Evolutionary conservation across 2,329 filamentous ascomycete genomes (phyloP).

Genomic region (Pestalotiopsis sp.): DNA sequence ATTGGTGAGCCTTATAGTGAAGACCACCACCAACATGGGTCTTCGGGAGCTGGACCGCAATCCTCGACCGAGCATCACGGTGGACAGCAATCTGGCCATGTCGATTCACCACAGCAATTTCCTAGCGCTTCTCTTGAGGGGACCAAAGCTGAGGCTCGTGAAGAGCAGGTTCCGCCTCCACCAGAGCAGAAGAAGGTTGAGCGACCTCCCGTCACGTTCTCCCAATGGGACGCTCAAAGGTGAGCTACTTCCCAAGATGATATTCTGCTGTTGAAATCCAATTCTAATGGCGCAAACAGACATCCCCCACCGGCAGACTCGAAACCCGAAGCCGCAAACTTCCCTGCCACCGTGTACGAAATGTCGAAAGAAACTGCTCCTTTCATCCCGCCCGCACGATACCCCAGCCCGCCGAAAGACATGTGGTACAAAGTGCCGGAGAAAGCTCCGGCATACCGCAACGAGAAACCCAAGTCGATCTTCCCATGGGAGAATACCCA

Average conservation of each 20-base stretch:
- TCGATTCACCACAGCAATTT: conserved; percentile 22
- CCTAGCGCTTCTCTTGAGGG: conserved; percentile 38
- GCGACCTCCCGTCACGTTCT: conserved; percentile 30
- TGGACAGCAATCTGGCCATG: conserved; percentile 18
- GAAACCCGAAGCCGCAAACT: conserved; percentile 81
- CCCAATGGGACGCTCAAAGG: conserved; percentile 57
- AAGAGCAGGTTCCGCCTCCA: conserved; percentile 42
- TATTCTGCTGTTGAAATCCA: not conserved
- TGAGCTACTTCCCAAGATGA: conserved; percentile 28
- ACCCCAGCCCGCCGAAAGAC: conserved; percentile 81
- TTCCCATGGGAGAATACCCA: conserved; percentile 88
- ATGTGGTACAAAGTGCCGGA: conserved; percentile 88
- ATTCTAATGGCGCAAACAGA: conserved; percentile 40
- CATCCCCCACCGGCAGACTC: conserved; percentile 67
- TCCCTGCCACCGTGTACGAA: conserved; percentile 76
- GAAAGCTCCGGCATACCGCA: conserved; percentile 53
- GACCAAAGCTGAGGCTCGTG: conserved; percentile 49
- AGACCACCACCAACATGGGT: conserved; percentile 21
- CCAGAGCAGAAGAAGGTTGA: conserved; percentile 37
- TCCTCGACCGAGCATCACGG: conserved; percentile 17
- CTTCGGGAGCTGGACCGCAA: conserved; percentile 16
- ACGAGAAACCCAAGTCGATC: conserved; percentile 65
- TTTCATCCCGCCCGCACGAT: conserved; percentile 75
- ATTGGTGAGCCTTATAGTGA: conserved; percentile 34
- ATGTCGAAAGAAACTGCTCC: conserved; percentile 78